Base-by-base conservation (phyloP, 345 rosid genomes). In the Erucastrum elatum region DNA sequence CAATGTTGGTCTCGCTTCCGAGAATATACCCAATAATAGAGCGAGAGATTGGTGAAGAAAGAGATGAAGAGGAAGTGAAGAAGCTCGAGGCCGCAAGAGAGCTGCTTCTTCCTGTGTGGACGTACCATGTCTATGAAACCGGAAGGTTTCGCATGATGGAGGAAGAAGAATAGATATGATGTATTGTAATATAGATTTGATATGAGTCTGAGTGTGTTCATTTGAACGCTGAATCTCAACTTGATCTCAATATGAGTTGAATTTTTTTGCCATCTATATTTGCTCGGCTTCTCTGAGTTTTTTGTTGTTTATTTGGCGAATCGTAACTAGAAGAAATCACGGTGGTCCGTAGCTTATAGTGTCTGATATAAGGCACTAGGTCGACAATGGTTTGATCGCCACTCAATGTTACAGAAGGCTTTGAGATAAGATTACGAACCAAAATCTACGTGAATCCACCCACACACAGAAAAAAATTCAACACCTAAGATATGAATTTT, bases 101-200 rank as follows among this genome's bases (percentile, higher is more conserved):
- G 5, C 78, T 93, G 87, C 96, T 95, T 30, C 89, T 89, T 75
- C 94, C 97, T 71, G 84, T 93, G 76, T 95, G 98, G 99, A 73
- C 85, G 80, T 88, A 91, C 76, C 97, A 91, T 84, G 83, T 88
- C 68, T 87, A 87, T 81, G 97, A 92, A 87, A 89, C 92, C 0
- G 88, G 86, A 61, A 90, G 90, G 84, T 88, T 88, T 74, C 77
- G 85, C 4, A 81, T 68, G 77, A 79, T 74, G 85, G 88, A 88
- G 67, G 87, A 86, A 46, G 78, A 79, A 51, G 64, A 79, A 74
- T 83, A 87, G 81, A 65, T 35, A 4, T 39, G 44, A 13, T 68
- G 30, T 39, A 62, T 66, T 61, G 56, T 35, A 21, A 70, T 15
- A 75, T 34, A 21, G 21, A 21, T 21, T 21, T 21, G 21, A 21